Evolutionary conservation across 768 basidiomycete species (phyloP).

Genomic region (Trametes sanguinea): DNA sequence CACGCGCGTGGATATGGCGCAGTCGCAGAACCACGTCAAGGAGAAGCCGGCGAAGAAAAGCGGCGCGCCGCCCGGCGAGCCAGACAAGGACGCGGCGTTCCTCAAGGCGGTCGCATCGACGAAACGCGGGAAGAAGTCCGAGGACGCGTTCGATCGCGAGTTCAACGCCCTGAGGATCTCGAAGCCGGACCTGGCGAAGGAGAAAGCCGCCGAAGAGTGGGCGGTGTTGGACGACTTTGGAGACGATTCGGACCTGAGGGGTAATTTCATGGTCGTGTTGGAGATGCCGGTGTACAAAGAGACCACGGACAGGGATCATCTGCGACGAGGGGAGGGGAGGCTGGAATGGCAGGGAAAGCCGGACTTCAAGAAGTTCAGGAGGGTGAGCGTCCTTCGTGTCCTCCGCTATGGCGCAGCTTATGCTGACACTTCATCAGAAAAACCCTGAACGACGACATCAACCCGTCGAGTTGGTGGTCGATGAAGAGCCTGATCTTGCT

Average conservation of each 20-base stretch:
- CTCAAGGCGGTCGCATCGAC: conserved; percentile 73
- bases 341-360: conserved; percentile 51
- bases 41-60: conserved; percentile 27
- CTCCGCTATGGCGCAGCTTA: neutral
- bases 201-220: conserved; percentile 57
- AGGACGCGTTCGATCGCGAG: conserved; percentile 75
- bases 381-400: conserved; percentile 41
- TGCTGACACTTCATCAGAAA: conserved; percentile 39
- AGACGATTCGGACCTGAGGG: conserved; percentile 59
- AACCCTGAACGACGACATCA: conserved; percentile 28
- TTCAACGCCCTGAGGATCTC: conserved; percentile 77
- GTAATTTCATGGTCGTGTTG: conserved; percentile 80
- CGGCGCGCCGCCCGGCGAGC: conserved; percentile 47
- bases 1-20: conserved; percentile 22
- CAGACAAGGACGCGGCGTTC: conserved; percentile 69
- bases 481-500: conserved; percentile 55
- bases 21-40: conserved; percentile 15
- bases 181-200: conserved; percentile 55
- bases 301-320: conserved; percentile 19
- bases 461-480: conserved; percentile 54
- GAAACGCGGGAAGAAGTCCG: conserved; percentile 65
- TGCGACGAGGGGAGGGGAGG: conserved; percentile 27
- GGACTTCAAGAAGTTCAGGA: conserved; percentile 81
- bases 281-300: conserved; percentile 59
- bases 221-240: conserved; percentile 65